Base-by-base conservation (phyloP, 2,329 filamentous ascomycete genomes). In the Clonostachys byssicola region DNA sequence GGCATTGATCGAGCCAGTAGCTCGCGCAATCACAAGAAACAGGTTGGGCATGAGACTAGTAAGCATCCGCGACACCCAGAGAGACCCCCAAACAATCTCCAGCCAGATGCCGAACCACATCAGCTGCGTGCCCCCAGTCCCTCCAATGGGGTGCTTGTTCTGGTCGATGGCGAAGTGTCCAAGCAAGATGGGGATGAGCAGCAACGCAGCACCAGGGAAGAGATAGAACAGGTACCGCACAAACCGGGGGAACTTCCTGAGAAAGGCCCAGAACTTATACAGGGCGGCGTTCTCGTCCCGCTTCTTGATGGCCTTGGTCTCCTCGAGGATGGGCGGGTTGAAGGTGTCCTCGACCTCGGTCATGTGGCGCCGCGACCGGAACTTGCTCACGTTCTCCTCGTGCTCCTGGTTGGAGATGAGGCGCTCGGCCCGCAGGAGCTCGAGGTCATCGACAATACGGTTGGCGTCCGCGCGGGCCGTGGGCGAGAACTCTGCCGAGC, bases 61-160 rank as follows among this genome's bases (percentile, higher is more conserved):
- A 40, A 74, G 54, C 60, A 81, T 78, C 12, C 78, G 72, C 2
- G 76, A 86, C 17, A 86, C 85, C 92, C 92, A 97, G 0, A 96
- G 74, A 0, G 90, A 90, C 52, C 92, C 75, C 92, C 92, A 97
- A 23, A 96, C 78, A 40, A 96, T 89, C 65, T 96, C 89, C 16
- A 96, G 77, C 92, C 92, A 97, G 52, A 96, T 90, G 33, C 88
- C 88, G 60, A 97, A 96, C 92, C 92, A 97, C 50, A 90, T 72
- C 41, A 96, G 71, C 52, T 82, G 61, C 0, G 96, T 90, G 17
- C 86, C 89, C 1, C 90, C 90, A 4, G 86, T 78, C 2, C 77
- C 77, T 7, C 77, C 78, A 12, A 79, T 81, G 2, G 86, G 61
- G 12, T 66, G 60, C n/a, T 61, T 59, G 5, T 62, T 53, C 3